Conservation (phyloP, 345 rosid genomes). For the Syzygium grande region DNA sequence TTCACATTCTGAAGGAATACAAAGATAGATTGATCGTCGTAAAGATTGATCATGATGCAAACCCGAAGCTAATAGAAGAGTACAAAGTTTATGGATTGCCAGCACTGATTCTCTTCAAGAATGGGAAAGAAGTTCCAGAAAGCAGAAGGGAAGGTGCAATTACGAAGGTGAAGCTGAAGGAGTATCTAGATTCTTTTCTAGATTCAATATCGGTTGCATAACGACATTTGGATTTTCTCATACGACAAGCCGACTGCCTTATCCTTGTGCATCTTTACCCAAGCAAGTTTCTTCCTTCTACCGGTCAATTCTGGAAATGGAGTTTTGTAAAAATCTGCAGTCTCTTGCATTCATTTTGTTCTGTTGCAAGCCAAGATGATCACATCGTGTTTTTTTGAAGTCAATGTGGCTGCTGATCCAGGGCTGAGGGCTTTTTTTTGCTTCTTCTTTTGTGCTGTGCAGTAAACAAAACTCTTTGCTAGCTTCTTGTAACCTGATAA, state of each 20-base stretch:
- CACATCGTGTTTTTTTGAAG: neutral
- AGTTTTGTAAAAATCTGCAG: neutral
- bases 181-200: conserved; percentile 51
- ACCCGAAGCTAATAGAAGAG: conserved; percentile 53
- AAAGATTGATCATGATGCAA: conserved; percentile 74
- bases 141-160: conserved; percentile 91
- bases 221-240: neutral
- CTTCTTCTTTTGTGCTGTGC: neutral
- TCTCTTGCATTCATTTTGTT: neutral
- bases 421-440: neutral
- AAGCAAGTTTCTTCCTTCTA: neutral
- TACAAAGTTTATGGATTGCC: conserved; percentile 84
- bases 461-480: neutral
- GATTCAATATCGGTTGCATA: conserved; percentile 43
- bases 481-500: neutral
- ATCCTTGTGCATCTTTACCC: neutral
- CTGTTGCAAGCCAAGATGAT: neutral
- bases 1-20: conserved; percentile 41
- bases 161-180: conserved; percentile 68
- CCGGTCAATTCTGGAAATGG: neutral
- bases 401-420: neutral
- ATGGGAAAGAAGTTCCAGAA: conserved; percentile 61
- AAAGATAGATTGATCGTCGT: conserved; percentile 54
- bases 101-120: conserved; percentile 59
- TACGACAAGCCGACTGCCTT: neutral